Conservation (phyloP, 2,329 filamentous ascomycete species). For the Aspergillus calidoustus region DNA sequence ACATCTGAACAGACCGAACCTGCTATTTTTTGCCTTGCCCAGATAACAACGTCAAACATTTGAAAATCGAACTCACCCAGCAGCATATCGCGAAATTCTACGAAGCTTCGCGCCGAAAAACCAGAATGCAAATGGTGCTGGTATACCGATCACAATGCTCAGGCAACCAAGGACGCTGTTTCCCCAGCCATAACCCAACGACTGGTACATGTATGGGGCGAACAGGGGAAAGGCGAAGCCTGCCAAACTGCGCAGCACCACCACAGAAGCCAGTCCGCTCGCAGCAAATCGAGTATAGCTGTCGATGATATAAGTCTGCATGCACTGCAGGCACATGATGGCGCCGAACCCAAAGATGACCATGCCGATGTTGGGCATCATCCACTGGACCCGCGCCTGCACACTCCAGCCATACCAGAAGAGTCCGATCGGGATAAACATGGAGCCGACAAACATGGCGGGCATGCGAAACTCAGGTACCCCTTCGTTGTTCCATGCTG, state of each 20-base stretch:
- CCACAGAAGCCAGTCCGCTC: slow-evolving; percentile 40
- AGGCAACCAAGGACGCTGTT: slow-evolving; percentile 47
- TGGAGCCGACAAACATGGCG: slow-evolving; percentile 57
- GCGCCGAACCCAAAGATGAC: slow-evolving; percentile 54
- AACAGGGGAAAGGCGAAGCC: slow-evolving; percentile 49
- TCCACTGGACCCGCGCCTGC: slow-evolving; percentile 55
- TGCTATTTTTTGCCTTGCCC: neutral
- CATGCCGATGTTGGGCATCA: slow-evolving; percentile 59
- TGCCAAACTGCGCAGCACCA: slow-evolving; percentile 41
- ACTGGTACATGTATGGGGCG: slow-evolving; percentile 44
- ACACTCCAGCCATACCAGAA: slow-evolving; percentile 64
- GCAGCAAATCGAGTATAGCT: slow-evolving; percentile 45
- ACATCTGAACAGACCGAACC: neutral
- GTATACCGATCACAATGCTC: slow-evolving; percentile 45
- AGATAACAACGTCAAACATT: neutral
- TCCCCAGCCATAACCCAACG: slow-evolving; percentile 44
- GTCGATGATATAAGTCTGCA: slow-evolving; percentile 50
- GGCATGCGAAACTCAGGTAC: slow-evolving; percentile 63
- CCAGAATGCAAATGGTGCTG: slow-evolving; percentile 58
- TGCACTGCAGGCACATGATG: slow-evolving; percentile 50
- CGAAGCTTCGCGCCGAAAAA: slow-evolving; percentile 53
- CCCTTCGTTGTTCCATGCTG: neutral
- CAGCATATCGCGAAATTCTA: slow-evolving; percentile 53
- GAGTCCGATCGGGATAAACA: slow-evolving; percentile 57
- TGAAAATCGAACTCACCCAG: slow-evolving; percentile 28